Conservation (phyloP, 1,284 basidiomycete genomes). For the Phenoliferia sp. region DNA sequence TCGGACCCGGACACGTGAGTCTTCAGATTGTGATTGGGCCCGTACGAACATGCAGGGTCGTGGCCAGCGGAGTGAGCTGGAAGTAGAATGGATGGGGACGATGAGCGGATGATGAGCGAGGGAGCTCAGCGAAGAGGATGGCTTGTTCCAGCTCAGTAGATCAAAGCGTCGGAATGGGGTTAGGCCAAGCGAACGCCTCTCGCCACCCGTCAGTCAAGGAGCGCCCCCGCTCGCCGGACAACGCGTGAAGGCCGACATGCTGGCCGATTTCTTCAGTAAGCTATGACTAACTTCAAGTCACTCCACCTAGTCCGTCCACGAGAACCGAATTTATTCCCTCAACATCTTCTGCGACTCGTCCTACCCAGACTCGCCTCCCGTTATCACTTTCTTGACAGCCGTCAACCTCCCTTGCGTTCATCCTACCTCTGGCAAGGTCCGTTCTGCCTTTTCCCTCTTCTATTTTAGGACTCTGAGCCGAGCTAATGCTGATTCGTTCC, state of each 20-base stretch:
- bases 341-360: constrained; percentile 76
- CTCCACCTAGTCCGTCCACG: constrained; percentile 73
- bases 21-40: not conserved
- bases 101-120: not conserved
- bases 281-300: constrained; percentile 9
- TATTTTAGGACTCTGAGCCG: not conserved
- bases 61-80: not conserved
- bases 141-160: too few relatives aligned
- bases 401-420: constrained; percentile 95
- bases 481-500: not conserved
- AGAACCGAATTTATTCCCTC: constrained; percentile 97
- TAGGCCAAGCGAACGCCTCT: too few relatives aligned
- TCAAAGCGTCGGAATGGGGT: too few relatives aligned
- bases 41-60: not conserved
- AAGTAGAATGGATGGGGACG: not conserved
- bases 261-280: not conserved
- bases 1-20: constrained; percentile 91
- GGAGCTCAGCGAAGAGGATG: too few relatives aligned
- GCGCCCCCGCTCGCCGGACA: too few relatives aligned
- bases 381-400: constrained; percentile 77
- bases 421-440: constrained; percentile 59
- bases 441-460: constrained; percentile 17
- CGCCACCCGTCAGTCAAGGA: too few relatives aligned
- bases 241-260: not conserved
- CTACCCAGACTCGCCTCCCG: constrained; percentile 78